Conservation (phyloP, 163 green algal species). For the Chlamydomonas reinhardtii region DNA sequence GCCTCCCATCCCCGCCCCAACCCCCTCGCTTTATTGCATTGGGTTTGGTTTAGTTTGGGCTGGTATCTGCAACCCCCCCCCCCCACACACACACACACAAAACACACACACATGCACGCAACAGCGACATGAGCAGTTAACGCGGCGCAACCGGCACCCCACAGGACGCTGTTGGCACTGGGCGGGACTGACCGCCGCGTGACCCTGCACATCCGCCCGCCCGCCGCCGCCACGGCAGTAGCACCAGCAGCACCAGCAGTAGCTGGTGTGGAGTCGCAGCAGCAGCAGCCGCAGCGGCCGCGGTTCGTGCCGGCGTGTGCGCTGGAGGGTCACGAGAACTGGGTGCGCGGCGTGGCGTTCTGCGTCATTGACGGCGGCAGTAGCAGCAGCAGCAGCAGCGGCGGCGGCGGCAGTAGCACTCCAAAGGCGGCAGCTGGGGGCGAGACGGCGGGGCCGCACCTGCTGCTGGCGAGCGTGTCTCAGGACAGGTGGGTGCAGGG, state of each 20-base stretch:
- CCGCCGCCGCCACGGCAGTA: neutral
- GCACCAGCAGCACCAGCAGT: no score
- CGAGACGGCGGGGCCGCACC: conserved; percentile 4
- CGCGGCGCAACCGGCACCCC: conserved; percentile 30
- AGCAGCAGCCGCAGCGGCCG: neutral
- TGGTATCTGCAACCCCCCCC: no score
- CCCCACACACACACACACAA: no score
- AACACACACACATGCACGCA: no score
- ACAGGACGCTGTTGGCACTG: conserved; percentile 78
- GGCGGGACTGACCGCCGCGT: conserved; percentile 81
- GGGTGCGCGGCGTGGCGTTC: conserved; percentile 86
- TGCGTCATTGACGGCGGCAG: conserved; percentile 41
- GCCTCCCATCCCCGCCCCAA: no score
- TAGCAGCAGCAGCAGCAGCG: neutral
- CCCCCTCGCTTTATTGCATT: no score
- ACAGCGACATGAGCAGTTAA: no score
- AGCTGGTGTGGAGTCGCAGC: no score
- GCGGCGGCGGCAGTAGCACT: neutral
- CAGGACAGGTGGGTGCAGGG: conserved; percentile 82
- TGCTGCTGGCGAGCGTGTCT: conserved; percentile 91
- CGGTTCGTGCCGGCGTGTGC: conserved; percentile 65
- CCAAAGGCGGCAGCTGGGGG: conserved; percentile 17
- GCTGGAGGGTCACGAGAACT: conserved; percentile 89
- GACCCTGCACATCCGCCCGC: conserved; percentile 67
- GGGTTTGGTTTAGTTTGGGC: no score